phyloP scores from a whole-genome alignment of 1,139 yeast genomes.

The Candida pseudoviswanathii region DNA sequence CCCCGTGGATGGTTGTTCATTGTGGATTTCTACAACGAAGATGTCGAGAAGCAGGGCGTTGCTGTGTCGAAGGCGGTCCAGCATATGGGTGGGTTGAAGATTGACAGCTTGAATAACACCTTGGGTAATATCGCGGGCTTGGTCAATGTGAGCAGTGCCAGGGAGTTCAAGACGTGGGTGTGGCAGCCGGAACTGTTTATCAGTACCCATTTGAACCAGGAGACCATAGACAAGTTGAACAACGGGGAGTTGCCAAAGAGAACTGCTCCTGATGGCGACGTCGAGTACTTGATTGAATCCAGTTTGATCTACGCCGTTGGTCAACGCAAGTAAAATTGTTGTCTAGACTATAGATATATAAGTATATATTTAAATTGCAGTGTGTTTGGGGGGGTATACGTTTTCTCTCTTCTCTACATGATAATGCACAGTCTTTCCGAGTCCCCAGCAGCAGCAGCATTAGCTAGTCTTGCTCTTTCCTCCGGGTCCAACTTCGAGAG shows the following conservation, averaged over 20 bases:
- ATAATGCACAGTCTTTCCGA: constrained; percentile 1
- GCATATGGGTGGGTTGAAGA: constrained; percentile 40
- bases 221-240: constrained; percentile 17
- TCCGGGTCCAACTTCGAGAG: constrained; percentile 42
- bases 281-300: constrained; percentile 20
- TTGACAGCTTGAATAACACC: constrained; percentile 25
- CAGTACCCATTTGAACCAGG: constrained; percentile 24
- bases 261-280: constrained; percentile 15
- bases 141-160: constrained; percentile 24
- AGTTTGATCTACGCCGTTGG: constrained; percentile 33
- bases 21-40: constrained; percentile 40
- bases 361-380: not conserved
- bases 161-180: constrained; percentile 21
- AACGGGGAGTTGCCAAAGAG: constrained; percentile 20
- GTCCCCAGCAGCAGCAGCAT: not conserved
- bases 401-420: not conserved
- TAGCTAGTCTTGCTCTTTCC: constrained; percentile 37
- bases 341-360: not conserved
- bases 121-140: constrained; percentile 26
- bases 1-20: constrained; percentile 38
- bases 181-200: constrained; percentile 31
- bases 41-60: constrained; percentile 21
- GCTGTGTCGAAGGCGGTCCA: constrained; percentile 22
- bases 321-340: constrained; percentile 13
- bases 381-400: not conserved